Evolutionary conservation across 805 yeast species (phyloP).

Genomic region (Ogataea paradorogensis): DNA sequence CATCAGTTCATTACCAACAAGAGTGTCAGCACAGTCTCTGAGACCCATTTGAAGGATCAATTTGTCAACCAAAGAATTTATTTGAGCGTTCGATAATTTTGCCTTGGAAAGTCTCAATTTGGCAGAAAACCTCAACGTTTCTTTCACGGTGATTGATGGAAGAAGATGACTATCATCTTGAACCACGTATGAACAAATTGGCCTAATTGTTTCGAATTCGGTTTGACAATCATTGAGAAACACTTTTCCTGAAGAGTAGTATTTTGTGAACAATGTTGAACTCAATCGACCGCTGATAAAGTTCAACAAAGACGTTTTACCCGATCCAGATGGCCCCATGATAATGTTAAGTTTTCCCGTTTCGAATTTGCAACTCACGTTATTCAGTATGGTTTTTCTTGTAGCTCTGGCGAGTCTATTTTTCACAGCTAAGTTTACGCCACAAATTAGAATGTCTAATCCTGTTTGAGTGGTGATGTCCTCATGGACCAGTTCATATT

Average conservation of each 20-base stretch:
- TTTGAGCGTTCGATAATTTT: slow-evolving; percentile 37
- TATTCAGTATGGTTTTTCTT: slow-evolving; percentile 38
- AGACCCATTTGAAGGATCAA: slow-evolving; percentile 69
- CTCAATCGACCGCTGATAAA: slow-evolving; percentile 57
- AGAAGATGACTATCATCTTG: slow-evolving; percentile 77
- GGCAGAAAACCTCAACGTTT: slow-evolving; percentile 73
- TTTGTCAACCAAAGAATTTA: slow-evolving; percentile 46
- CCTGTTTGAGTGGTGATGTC: slow-evolving; percentile 1
- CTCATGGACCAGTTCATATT: neutral
- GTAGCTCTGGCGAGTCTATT: slow-evolving; percentile 17
- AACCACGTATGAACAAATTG: slow-evolving; percentile 69
- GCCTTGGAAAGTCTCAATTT: slow-evolving; percentile 54
- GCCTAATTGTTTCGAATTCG: slow-evolving; percentile 32
- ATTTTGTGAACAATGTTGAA: slow-evolving; percentile 29
- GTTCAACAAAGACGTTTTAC: slow-evolving; percentile 68
- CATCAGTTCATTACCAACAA: slow-evolving; percentile 57
- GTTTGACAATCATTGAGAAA: slow-evolving; percentile 38
- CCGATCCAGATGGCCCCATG: slow-evolving; percentile 82
- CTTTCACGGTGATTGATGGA: slow-evolving; percentile 71
- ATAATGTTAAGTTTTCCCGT: slow-evolving; percentile 64
- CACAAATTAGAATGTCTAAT: slow-evolving; percentile 20
- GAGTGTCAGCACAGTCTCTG: slow-evolving; percentile 70
- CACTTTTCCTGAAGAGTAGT: slow-evolving; percentile 40
- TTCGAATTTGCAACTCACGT: slow-evolving; percentile 49
- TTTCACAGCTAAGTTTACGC: slow-evolving; percentile 25